These are phyloP conservation scores for Rhizophlyctis rosea DNA, from an alignment of 192 early-diverging fungal genomes.

Conservation along the genomic window DNA sequence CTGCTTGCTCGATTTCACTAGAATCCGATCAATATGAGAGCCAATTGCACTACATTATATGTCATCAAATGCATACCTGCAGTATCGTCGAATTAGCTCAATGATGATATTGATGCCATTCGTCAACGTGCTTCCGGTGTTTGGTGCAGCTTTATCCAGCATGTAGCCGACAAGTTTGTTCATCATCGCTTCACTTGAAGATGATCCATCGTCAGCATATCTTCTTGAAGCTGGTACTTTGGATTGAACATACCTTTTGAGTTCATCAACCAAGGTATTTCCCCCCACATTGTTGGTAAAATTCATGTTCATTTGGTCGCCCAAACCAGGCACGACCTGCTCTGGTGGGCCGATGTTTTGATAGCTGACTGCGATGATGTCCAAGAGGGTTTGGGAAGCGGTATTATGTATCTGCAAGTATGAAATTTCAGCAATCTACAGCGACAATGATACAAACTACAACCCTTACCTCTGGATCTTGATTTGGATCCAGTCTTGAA, in stretches of 20 bases:
- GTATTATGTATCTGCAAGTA: constrained; percentile 64
- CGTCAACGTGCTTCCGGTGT: constrained; percentile 82
- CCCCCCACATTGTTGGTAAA: constrained; percentile 33
- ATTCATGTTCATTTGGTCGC: constrained; percentile 18
- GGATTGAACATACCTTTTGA: constrained; percentile 37
- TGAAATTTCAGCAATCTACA: background rate
- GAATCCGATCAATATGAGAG: background rate
- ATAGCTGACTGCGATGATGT: constrained; percentile 77
- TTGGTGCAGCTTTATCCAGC: constrained; percentile 72
- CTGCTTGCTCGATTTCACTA: constrained; percentile 61
- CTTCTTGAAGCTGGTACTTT: background rate
- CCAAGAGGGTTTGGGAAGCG: constrained; percentile 74
- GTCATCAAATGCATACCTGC: constrained; percentile 54
- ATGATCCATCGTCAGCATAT: background rate
- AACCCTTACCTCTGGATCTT: constrained; percentile 71
- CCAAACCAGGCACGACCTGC: constrained; percentile 14
- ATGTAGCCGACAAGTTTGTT: constrained; percentile 79
- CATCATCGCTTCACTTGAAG: constrained; percentile 69
- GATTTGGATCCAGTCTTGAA: constrained; percentile 71
- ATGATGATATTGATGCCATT: constrained; percentile 97
- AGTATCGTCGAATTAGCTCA: constrained; percentile 95
- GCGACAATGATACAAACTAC: background rate
- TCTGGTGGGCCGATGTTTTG: constrained; percentile 34
- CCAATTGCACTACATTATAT: background rate
- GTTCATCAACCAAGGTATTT: constrained; percentile 48